phyloP scores from a whole-genome alignment of 768 basidiomycete genomes.

The Clitopilus passeckerianus region DNA sequence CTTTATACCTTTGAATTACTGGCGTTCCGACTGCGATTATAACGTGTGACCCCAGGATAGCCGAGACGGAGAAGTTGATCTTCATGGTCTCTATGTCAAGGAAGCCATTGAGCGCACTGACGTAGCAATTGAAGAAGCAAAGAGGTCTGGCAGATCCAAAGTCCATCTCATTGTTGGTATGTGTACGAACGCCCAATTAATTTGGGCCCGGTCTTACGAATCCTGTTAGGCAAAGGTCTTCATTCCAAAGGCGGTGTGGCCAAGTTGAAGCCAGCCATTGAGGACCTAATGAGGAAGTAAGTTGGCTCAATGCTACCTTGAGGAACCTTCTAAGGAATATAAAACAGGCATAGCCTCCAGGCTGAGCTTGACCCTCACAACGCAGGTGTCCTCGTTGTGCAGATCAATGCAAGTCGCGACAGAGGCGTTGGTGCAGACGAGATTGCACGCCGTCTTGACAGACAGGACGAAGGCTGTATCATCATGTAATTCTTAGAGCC shows the following conservation, averaged over 20 bases:
- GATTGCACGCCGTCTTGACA: constrained; percentile 49
- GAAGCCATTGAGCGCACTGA: constrained; percentile 82
- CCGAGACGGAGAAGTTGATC: constrained; percentile 70
- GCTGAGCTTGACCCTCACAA: constrained; percentile 79
- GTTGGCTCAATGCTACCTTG: constrained; percentile 10
- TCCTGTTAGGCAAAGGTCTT: constrained; percentile 68
- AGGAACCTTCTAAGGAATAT: neutral
- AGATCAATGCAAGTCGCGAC: constrained; percentile 39
- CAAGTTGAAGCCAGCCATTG: constrained; percentile 91
- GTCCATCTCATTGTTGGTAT: constrained; percentile 81
- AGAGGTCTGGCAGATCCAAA: constrained; percentile 53
- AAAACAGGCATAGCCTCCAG: constrained; percentile 59
- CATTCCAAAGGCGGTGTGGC: constrained; percentile 74
- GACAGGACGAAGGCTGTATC: constrained; percentile 51
- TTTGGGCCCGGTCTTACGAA: neutral
- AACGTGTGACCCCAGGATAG: constrained; percentile 42
- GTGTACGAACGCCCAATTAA: constrained; percentile 17
- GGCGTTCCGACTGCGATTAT: neutral
- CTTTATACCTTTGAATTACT: neutral
- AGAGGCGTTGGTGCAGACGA: constrained; percentile 50
- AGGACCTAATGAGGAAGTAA: constrained; percentile 79
- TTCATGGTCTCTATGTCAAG: constrained; percentile 92
- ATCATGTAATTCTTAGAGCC: constrained; percentile 50
- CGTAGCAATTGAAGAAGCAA: constrained; percentile 61
- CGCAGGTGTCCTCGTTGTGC: constrained; percentile 79